These are phyloP conservation scores for Naganishia sp. DNA, from an alignment of 1,284 basidiomycete genomes.

Conservation along the genomic window DNA sequence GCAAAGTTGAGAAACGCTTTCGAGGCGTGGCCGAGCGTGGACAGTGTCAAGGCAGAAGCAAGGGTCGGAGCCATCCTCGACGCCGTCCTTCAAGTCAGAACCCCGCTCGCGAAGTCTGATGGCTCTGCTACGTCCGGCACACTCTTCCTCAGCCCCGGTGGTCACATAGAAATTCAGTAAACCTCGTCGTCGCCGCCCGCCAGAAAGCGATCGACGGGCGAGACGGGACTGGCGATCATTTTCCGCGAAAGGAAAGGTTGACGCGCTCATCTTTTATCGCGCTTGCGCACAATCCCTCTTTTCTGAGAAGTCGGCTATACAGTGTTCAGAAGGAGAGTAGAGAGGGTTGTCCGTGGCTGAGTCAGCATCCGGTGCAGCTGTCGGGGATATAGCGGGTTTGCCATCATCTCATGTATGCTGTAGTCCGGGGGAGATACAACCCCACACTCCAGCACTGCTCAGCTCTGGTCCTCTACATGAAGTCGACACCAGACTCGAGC, in stretches of 20 bases:
- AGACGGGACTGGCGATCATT: too few relatives aligned
- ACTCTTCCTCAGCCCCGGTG: too few relatives aligned
- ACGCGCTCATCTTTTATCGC: too few relatives aligned
- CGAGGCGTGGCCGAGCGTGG: conserved; percentile 65
- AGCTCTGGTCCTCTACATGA: neutral
- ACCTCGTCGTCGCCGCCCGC: too few relatives aligned
- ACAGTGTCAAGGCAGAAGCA: conserved; percentile 45
- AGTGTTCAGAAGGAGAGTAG: conserved; percentile 6
- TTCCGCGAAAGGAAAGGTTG: too few relatives aligned
- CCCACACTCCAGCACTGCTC: neutral
- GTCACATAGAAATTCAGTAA: too few relatives aligned
- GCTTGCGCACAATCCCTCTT: too few relatives aligned
- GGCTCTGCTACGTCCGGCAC: too few relatives aligned
- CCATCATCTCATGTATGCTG: neutral
- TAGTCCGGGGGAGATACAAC: neutral
- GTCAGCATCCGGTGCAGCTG: neutral
- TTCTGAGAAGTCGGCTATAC: too few relatives aligned
- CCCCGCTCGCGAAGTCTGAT: too few relatives aligned
- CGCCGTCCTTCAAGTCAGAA: neutral
- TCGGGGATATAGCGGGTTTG: neutral
- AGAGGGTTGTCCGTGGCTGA: neutral
- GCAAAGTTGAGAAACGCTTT: conserved; percentile 73
- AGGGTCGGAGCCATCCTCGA: conserved; percentile 35
- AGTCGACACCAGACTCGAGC: neutral
- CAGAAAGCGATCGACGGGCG: too few relatives aligned